phyloP scores from a whole-genome alignment of 345 rosid genomes.

The Euphorbia tirucalli region DNA sequence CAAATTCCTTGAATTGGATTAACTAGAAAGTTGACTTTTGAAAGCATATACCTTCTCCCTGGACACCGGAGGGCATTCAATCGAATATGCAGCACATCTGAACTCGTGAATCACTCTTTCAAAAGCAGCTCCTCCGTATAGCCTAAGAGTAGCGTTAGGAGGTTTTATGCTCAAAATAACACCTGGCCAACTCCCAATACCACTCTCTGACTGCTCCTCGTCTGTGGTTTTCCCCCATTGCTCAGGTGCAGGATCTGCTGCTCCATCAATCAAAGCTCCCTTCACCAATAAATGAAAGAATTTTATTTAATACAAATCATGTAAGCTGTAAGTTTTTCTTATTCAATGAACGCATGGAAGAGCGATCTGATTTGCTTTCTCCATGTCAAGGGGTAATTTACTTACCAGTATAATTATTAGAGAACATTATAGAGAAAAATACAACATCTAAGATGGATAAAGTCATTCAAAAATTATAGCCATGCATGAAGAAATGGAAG shows the following conservation, averaged over 20 bases:
- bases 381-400: not conserved
- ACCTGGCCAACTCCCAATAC: constrained; percentile 97
- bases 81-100: constrained; percentile 92
- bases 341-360: not conserved
- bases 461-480: not conserved
- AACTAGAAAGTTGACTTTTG: not conserved
- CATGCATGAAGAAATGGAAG: not conserved
- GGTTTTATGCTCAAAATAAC: constrained; percentile 66
- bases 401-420: not conserved
- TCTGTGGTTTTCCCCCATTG: constrained; percentile 93
- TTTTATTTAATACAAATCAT: constrained; percentile 6
- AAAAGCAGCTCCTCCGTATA: constrained; percentile 98
- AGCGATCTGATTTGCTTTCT: not conserved
- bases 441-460: constrained; percentile 7
- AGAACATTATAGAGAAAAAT: not conserved
- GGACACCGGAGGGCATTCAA: constrained; percentile 87
- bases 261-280: constrained; percentile 95
- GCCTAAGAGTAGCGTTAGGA: constrained; percentile 85
- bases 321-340: not conserved
- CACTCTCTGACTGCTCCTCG: constrained; percentile 83
- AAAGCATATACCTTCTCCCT: constrained; percentile 73
- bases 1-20: constrained; percentile 4
- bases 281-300: constrained; percentile 28
- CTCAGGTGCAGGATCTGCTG: constrained; percentile 97
- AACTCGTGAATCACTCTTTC: constrained; percentile 94